Base-by-base conservation (phyloP, 176 grass and related monocot genomes). In the Bothriochloa decipiens region DNA sequence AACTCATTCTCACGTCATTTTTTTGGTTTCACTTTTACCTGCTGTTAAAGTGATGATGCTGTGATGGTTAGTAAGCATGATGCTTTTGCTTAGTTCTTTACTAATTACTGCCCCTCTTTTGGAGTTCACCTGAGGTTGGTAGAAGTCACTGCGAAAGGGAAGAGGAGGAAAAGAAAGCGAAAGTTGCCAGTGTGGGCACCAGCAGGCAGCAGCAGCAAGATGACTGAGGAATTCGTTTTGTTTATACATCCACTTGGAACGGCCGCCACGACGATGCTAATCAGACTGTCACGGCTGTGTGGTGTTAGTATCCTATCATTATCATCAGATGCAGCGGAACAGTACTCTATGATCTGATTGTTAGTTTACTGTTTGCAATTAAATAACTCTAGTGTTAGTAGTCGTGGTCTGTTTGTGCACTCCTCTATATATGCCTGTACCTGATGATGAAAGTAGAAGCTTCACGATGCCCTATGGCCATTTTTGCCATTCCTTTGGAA, bases 51-150 rank as follows among this genome's bases (percentile, higher is more conserved):
- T 8, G 39, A 40, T 40, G 7, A 2, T 62, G 57, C 3, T 61
- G 72, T 43, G 55, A 73, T 25, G 23, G 23, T 78, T 65, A 22
- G 29, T 32, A 32, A 32, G 3, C 16, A n/a, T 16, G 37, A 40
- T 45, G 46, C 36, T 89, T 74, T 75, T 49, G 7, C 1, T 25
- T 25, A 8, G 6, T 72, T 72, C 0, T 47, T 28, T 49, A 42
- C 65, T 20, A 14, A 17, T 80, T 83, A 81, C 87, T 85, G 82
- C 2, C 16, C 33, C 57, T 17, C 72, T 60, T 85, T 81, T 60
- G 70, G 87, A 68, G 28, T 64, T 85, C 13, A 64, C 40, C 78
- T 20, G 76, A 57, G 63, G 81, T 84, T 80, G 76, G 85, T 76
- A 70, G 4, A 84, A 76, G 13, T 70, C 80, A 65, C 37, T 63